phyloP scores from a whole-genome alignment of 805 yeast species.

The Ogataea methanolica region DNA sequence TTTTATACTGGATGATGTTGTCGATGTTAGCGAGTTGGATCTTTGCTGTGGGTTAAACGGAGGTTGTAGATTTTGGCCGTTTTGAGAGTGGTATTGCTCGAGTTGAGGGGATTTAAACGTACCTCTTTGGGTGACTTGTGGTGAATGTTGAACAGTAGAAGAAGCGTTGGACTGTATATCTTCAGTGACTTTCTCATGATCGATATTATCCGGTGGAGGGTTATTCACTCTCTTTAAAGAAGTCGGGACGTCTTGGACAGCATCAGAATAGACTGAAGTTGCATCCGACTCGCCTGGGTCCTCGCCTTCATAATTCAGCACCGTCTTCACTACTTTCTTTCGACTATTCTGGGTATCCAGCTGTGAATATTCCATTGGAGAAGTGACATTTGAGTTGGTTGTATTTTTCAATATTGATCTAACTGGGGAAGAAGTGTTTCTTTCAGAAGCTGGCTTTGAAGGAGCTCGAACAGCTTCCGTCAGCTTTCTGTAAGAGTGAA shows the following conservation, averaged over 20 bases:
- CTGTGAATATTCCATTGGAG: not conserved
- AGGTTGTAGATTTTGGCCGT: not conserved
- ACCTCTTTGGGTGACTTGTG: slow-evolving; percentile 12
- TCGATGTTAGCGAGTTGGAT: slow-evolving; percentile 18
- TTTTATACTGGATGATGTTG: slow-evolving; percentile 11
- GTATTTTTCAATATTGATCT: slow-evolving; percentile 17
- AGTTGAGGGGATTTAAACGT: slow-evolving; percentile 5
- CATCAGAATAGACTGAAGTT: slow-evolving; percentile 23
- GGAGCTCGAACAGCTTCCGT: slow-evolving; percentile 8
- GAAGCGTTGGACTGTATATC: slow-evolving; percentile 16
- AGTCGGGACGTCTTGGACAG: slow-evolving; percentile 14
- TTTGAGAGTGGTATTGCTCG: not conserved
- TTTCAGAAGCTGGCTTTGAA: not conserved
- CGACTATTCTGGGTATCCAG: not conserved
- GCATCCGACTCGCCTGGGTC: slow-evolving; percentile 15
- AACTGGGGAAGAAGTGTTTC: slow-evolving; percentile 13
- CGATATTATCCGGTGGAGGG: not conserved
- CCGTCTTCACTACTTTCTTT: slow-evolving; percentile 1
- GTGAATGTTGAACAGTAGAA: slow-evolving; percentile 11
- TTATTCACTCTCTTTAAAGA: not conserved
- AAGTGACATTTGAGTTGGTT: not conserved
- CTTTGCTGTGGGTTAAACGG: slow-evolving; percentile 6
- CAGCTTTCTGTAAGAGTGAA: slow-evolving; percentile 15
- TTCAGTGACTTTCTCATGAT: slow-evolving; percentile 23
- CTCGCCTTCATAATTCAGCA: not conserved